phyloP scores from a whole-genome alignment of 257 asterid species.

The Eustoma russellianum region DNA sequence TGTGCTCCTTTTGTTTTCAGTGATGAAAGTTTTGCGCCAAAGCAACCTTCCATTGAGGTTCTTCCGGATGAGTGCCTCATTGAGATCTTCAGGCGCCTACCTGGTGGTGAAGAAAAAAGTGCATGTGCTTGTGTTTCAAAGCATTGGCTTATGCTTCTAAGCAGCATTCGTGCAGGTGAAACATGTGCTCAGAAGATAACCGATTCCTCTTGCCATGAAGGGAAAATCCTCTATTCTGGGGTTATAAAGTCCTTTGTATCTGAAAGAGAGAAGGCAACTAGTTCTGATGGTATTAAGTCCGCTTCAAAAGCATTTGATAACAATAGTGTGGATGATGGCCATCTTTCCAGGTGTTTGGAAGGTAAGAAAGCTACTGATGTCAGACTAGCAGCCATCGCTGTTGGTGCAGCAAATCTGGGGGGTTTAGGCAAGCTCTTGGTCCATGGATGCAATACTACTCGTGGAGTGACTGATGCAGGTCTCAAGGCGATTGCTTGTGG shows the following conservation, averaged over 20 bases:
- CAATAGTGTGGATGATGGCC: conserved; percentile 34
- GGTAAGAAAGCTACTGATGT: conserved; percentile 86
- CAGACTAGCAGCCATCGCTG: conserved; percentile 80
- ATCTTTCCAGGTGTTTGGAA: conserved; percentile 73
- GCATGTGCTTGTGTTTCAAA: conserved; percentile 79
- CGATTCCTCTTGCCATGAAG: conserved; percentile 23
- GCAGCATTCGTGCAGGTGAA: conserved; percentile 63
- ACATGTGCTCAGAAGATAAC: conserved; percentile 12
- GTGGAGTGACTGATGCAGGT: conserved; percentile 61
- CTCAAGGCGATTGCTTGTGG: conserved; percentile 70
- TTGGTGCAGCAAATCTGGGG: conserved; percentile 67
- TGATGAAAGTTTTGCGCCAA: conserved; percentile 17
- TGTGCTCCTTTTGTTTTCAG: conserved; percentile 54
- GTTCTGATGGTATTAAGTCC: conserved; percentile 12
- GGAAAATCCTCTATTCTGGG: conserved; percentile 11
- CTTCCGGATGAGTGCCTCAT: conserved; percentile 96
- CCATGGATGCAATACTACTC: conserved; percentile 45
- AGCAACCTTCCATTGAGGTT: conserved; percentile 61
- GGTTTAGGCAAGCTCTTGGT: conserved; percentile 89
- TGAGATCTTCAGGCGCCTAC: conserved; percentile 76
- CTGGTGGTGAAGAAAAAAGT: conserved; percentile 65
- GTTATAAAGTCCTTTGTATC: conserved; percentile 7
- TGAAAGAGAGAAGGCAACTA: conserved; percentile 30
- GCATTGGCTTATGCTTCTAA: conserved; percentile 85
- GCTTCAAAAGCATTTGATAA: conserved; percentile 22